These are phyloP conservation scores for Hemisphaericaspora xylanilytica DNA, from an alignment of 1,139 yeast species.

Conservation along the genomic window DNA sequence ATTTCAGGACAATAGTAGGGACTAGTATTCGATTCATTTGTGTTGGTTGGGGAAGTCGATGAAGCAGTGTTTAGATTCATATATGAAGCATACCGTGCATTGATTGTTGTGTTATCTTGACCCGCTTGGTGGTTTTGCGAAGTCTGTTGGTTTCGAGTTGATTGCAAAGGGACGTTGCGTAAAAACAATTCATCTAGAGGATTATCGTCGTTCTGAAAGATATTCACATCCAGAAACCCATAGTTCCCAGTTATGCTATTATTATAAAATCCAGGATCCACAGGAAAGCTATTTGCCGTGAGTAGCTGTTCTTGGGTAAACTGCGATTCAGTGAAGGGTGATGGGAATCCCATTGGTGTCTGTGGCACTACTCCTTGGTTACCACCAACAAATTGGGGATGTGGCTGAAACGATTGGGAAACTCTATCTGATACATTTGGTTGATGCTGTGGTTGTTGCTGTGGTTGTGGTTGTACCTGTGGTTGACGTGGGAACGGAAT, in stretches of 20 bases:
- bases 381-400: background rate
- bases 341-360: slow-evolving; percentile 4
- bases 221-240: slow-evolving; percentile 25
- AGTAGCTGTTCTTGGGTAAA: slow-evolving; percentile 1
- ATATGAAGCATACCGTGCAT: slow-evolving; percentile 3
- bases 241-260: slow-evolving; percentile 2
- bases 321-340: slow-evolving; percentile 16
- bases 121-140: slow-evolving; percentile 7
- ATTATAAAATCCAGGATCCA: slow-evolving; percentile 1
- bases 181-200: slow-evolving; percentile 41
- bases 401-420: slow-evolving; percentile 3
- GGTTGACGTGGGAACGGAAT: slow-evolving; percentile 1
- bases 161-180: background rate
- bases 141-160: slow-evolving; percentile 10
- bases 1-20: slow-evolving; percentile 15
- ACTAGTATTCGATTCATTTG: slow-evolving; percentile 31
- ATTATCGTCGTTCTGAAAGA: slow-evolving; percentile 37
- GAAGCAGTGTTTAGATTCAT: slow-evolving; percentile 19
- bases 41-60: slow-evolving; percentile 36
- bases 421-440: slow-evolving; percentile 1
- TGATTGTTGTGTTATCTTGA: background rate
- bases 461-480: slow-evolving; percentile 1
- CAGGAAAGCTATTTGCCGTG: background rate
- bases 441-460: slow-evolving; percentile 5
- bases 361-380: background rate